These are phyloP conservation scores for Elaeis guineensis DNA, from an alignment of 176 grass and related monocot species.

Conservation along the genomic window DNA sequence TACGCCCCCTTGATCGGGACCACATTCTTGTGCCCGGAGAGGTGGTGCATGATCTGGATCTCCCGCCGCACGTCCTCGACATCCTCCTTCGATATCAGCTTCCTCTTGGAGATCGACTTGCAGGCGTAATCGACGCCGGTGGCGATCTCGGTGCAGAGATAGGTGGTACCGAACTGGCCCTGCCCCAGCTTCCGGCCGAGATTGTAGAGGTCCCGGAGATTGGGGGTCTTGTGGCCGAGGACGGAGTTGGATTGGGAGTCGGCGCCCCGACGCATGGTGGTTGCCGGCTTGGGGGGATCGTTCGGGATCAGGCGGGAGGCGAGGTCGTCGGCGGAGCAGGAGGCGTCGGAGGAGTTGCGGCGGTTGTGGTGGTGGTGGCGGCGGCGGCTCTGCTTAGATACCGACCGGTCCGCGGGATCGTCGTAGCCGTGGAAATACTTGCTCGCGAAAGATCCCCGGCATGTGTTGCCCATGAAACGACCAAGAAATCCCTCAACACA, in stretches of 20 bases:
- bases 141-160: constrained; percentile 49
- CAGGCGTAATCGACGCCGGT: constrained; percentile 29
- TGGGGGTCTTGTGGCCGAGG: constrained; percentile 40
- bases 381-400: background rate
- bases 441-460: constrained; percentile 14
- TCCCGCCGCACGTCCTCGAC: constrained; percentile 66
- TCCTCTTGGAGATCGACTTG: constrained; percentile 76
- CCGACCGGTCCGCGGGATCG: background rate
- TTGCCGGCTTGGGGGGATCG: constrained; percentile 3
- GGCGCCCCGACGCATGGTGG: constrained; percentile 13
- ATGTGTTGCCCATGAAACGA: constrained; percentile 52
- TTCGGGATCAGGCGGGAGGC: background rate
- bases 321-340: background rate
- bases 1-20: constrained; percentile 69
- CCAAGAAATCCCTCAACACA: no score
- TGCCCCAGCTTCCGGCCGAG: constrained; percentile 63
- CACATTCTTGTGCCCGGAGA: constrained; percentile 38
- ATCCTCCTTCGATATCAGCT: constrained; percentile 48
- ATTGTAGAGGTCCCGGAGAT: constrained; percentile 45
- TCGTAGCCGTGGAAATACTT: constrained; percentile 8
- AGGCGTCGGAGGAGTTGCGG: background rate
- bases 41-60: constrained; percentile 87
- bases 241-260: constrained; percentile 23
- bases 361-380: background rate
- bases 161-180: constrained; percentile 71